phyloP scores from a whole-genome alignment of 2,329 filamentous ascomycete species.

The Mycosphaerella sp. region DNA sequence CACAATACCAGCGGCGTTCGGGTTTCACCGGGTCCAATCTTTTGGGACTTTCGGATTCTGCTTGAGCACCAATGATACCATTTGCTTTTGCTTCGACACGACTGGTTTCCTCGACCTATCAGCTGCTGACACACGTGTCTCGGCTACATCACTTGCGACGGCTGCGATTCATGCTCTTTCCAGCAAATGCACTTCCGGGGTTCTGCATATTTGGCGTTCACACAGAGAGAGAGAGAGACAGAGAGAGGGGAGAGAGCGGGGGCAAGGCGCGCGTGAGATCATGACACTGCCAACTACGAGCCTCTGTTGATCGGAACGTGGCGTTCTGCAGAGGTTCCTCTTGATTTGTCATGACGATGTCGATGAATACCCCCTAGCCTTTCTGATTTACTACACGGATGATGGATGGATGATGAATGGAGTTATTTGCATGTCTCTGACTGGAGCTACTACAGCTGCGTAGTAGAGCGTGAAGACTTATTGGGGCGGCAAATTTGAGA shows the following conservation, averaged over 20 bases:
- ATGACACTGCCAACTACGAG: neutral
- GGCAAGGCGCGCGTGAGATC: neutral
- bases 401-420: neutral
- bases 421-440: neutral
- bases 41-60: constrained; percentile 4
- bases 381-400: neutral
- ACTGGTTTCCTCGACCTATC: constrained; percentile 4
- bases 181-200: constrained; percentile 7
- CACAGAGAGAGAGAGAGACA: too few species aligned
- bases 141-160: constrained; percentile 13
- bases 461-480: neutral
- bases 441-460: neutral
- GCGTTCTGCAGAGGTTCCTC: neutral
- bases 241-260: too few species aligned
- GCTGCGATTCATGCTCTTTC: neutral
- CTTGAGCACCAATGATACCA: constrained; percentile 23
- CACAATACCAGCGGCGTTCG: constrained; percentile 16
- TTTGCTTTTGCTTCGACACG: constrained; percentile 20
- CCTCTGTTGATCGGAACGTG: neutral
- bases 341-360: constrained; percentile 15
- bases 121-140: constrained; percentile 7
- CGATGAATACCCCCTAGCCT: constrained; percentile 8
- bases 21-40: constrained; percentile 5
- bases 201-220: constrained; percentile 1
- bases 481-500: neutral